Evolutionary conservation across 129 eudicot genomes (phyloP).

Genomic region (Scalesia atractyloides): DNA sequence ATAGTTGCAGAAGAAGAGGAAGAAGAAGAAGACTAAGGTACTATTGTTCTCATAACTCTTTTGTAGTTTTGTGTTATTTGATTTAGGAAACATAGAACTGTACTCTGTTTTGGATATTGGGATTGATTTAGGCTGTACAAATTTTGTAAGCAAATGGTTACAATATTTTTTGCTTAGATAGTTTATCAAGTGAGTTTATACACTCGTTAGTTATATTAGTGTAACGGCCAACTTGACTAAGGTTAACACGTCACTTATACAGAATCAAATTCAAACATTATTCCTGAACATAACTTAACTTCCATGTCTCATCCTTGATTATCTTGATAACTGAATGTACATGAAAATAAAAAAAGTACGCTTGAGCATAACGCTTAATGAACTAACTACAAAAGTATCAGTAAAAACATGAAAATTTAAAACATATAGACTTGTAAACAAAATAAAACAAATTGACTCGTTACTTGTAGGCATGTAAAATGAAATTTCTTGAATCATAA

Average conservation of each 20-base stretch:
- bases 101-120: constrained; percentile 19
- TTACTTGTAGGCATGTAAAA: constrained; percentile 34
- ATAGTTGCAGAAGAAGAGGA: too few species aligned
- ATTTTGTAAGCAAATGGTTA: constrained; percentile 20
- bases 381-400: neutral
- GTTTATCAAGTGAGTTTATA: too few species aligned
- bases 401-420: neutral
- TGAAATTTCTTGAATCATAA: constrained; percentile 48
- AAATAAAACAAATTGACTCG: neutral
- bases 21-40: constrained; percentile 34
- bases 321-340: neutral
- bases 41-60: neutral
- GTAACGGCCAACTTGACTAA: too few species aligned
- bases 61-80: constrained; percentile 20
- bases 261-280: too few species aligned
- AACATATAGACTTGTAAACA: neutral
- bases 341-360: neutral
- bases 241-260: too few species aligned
- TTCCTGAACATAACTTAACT: neutral
- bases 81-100: constrained; percentile 1
- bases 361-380: neutral
- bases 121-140: constrained; percentile 24
- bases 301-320: neutral
- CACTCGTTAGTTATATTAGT: too few species aligned
- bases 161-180: neutral